Base-by-base conservation (phyloP, 2,329 filamentous ascomycete genomes). In the Colletotrichum somersetense region DNA sequence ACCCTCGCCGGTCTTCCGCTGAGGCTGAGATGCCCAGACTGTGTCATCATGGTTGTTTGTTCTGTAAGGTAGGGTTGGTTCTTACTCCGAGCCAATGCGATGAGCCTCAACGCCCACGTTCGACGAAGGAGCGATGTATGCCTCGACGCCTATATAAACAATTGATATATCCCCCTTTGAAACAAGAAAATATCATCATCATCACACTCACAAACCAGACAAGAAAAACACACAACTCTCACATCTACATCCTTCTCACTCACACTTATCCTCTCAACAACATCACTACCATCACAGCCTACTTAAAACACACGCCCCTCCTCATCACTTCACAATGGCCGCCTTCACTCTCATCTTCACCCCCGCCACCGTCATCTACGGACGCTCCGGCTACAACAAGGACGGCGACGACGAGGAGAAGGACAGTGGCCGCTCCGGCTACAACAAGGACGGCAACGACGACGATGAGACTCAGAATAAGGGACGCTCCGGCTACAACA, bases 401-500 rank as follows among this genome's bases (percentile, higher is more conserved):
- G 80, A 80, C 74, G 77, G 75, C 58, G 76, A 80, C 75, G 78
- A 78, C 68, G 76, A 78, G 56, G 75, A 77, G 69, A 73, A 73
- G 56, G 72, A 76, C 76, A 77, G 77, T 68, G 83, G 83, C 76
- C 83, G 83, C 75, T 80, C 79, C 62, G 82, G 82, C 67, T 83
- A 84, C 78, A 84, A 84, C 75, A 78, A 78, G 72, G 75, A 77
- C 71, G 79, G 76, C 75, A 79, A 80, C 62, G 79, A 81, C 68
- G 79, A 79, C 63, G 75, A 80, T 35, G 74, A 80, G 46, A 75
- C 79, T 72, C 71, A 78, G 75, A 80, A 82, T 79, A 80, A 83
- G 71, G 85, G 85, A 78, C 84, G 84, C 73, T 83, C 81, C 64
- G 84, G 84, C 74, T 86, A 86, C 81, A 86, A 86, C 82, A 84